Conservation (phyloP, 1,284 basidiomycete species). For the Rhodotorula sp. region DNA sequence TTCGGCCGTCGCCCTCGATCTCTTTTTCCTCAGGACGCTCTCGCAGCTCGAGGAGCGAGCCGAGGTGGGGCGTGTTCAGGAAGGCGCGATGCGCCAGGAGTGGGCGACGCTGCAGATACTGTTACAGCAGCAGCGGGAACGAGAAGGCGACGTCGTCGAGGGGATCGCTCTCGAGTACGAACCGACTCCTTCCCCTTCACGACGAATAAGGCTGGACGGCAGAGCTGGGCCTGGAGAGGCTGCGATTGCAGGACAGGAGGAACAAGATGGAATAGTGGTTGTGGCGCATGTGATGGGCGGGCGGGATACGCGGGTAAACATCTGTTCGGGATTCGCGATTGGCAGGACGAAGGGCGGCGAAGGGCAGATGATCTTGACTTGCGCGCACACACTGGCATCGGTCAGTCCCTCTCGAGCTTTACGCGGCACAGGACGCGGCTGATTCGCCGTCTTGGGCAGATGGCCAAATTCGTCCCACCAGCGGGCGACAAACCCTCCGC, state of each 20-base stretch:
- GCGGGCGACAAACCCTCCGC: slow-evolving; percentile 47
- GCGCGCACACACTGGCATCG: slow-evolving; percentile 68
- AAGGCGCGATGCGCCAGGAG: background rate
- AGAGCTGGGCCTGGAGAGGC: background rate
- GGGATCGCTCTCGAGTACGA: slow-evolving; percentile 12
- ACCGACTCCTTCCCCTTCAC: background rate
- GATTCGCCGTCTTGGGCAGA: slow-evolving; percentile 47
- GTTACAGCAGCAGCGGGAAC: slow-evolving; percentile 1
- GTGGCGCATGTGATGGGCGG: slow-evolving; percentile 61
- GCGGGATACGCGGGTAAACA: slow-evolving; percentile 55
- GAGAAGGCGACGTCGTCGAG: slow-evolving; percentile 6
- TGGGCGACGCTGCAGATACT: background rate
- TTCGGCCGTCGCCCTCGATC: slow-evolving; percentile 4
- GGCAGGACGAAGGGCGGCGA: slow-evolving; percentile 48
- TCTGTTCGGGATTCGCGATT: slow-evolving; percentile 66
- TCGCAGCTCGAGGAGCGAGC: slow-evolving; percentile 6
- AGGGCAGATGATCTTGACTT: slow-evolving; percentile 57
- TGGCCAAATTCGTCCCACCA: slow-evolving; percentile 43
- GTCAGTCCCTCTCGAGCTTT: slow-evolving; percentile 52
- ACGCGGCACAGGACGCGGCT: background rate
- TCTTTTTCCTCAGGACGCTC: slow-evolving; percentile 17
- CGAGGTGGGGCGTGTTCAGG: background rate
- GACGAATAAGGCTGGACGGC: slow-evolving; percentile 9
- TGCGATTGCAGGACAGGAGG: background rate
- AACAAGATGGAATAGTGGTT: slow-evolving; percentile 55